phyloP scores from a whole-genome alignment of 164 flowering plant genomes.

The Echeveria elegans region DNA sequence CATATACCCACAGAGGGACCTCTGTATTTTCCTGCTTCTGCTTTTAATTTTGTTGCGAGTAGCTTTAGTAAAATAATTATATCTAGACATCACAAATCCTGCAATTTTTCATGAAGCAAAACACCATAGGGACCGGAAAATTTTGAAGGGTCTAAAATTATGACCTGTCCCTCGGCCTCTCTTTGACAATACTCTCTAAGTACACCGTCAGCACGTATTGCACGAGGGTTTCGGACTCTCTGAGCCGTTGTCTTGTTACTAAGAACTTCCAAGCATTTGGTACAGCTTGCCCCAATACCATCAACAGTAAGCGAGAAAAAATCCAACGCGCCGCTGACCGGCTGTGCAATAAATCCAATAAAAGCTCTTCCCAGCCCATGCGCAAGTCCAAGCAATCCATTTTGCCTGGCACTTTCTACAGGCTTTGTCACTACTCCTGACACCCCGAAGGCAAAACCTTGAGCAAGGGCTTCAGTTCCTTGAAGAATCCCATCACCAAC shows the following conservation, averaged over 20 bases:
- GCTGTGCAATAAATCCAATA: conserved; percentile 81
- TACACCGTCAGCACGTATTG: conserved; percentile 55
- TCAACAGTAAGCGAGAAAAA: conserved; percentile 91
- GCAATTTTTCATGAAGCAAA: not conserved
- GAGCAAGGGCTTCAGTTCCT: conserved; percentile 99
- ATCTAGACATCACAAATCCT: not conserved
- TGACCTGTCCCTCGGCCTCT: conserved; percentile 93
- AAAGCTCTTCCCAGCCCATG: conserved; percentile 89
- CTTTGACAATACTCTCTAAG: conserved; percentile 74
- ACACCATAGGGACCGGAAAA: not conserved
- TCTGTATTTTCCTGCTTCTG: too few species aligned
- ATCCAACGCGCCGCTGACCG: conserved; percentile 94
- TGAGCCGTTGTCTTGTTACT: conserved; percentile 39
- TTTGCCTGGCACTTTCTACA: conserved; percentile 82
- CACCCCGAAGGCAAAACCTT: conserved; percentile 95
- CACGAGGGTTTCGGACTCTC: conserved; percentile 81
- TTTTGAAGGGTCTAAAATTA: not conserved
- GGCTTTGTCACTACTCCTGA: conserved; percentile 95
- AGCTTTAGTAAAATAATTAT: not conserved
- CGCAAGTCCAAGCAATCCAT: conserved; percentile 86
- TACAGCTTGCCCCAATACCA: conserved; percentile 95
- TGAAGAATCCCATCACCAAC: conserved; percentile 85
- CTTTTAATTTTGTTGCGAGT: not conserved
- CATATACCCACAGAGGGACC: not conserved
- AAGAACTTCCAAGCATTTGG: conserved; percentile 73